Conservation (phyloP, 2,329 filamentous ascomycete species). For the Stagonosporopsis rhizophila region DNA sequence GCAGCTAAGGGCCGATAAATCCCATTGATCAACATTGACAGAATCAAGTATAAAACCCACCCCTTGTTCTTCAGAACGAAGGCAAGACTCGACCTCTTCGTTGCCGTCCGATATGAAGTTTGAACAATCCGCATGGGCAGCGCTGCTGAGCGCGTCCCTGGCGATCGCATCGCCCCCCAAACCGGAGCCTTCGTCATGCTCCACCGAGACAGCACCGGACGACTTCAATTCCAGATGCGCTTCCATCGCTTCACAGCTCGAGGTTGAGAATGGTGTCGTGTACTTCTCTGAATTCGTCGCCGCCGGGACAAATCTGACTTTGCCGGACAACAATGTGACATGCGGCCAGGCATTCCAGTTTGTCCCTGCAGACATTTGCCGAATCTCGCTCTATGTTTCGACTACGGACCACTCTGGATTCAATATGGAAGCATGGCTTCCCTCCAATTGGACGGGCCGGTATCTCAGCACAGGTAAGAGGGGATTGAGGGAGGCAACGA, state of each 20-base stretch:
- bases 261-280: slow-evolving; percentile 46
- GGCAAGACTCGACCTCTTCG: background rate
- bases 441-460: slow-evolving; percentile 51
- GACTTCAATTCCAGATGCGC: slow-evolving; percentile 35
- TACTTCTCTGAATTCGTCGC: slow-evolving; percentile 49
- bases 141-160: slow-evolving; percentile 15
- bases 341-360: slow-evolving; percentile 46
- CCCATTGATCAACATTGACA: background rate
- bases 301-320: slow-evolving; percentile 50
- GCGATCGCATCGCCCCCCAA: background rate
- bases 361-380: slow-evolving; percentile 50
- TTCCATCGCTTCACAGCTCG: slow-evolving; percentile 40
- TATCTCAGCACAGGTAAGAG: slow-evolving; percentile 33
- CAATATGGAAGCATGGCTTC: slow-evolving; percentile 56
- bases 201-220: background rate
- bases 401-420: slow-evolving; percentile 52
- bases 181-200: slow-evolving; percentile 9
- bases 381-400: slow-evolving; percentile 50
- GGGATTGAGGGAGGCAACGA: background rate
- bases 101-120: slow-evolving; percentile 27
- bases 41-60: slow-evolving; percentile 2
- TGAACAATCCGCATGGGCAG: slow-evolving; percentile 20
- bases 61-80: background rate
- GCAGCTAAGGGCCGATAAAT: slow-evolving; percentile 1
- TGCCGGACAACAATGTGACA: slow-evolving; percentile 50